Evolutionary conservation across 345 rosid species (phyloP).

Genomic region (Citrus trifoliata): DNA sequence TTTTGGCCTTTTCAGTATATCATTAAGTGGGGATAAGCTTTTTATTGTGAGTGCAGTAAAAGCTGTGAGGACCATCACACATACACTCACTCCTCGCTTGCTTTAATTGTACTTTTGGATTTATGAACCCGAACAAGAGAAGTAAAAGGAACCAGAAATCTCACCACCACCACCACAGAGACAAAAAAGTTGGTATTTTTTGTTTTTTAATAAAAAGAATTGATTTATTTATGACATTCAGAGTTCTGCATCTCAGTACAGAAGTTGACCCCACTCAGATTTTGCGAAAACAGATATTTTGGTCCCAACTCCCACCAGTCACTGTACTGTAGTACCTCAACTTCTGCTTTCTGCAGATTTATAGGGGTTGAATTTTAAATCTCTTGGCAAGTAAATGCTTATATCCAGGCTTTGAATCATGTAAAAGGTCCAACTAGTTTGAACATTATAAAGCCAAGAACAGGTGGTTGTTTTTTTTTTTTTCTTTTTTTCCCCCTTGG

Average conservation of each 20-base stretch:
- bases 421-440: background rate
- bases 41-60: conserved; percentile 33
- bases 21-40: conserved; percentile 20
- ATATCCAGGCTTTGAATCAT: background rate
- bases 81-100: background rate
- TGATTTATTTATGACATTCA: background rate
- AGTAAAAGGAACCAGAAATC: background rate
- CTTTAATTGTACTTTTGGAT: conserved; percentile 7
- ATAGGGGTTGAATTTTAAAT: background rate
- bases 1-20: background rate
- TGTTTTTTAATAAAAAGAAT: background rate
- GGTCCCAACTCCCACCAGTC: background rate
- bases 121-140: background rate
- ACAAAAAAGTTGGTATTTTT: background rate
- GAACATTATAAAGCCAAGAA: background rate
- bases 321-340: background rate
- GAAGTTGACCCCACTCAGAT: background rate
- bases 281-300: background rate
- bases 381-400: background rate
- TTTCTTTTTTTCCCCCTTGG: background rate
- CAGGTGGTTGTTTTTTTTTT: background rate
- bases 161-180: background rate
- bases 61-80: conserved; percentile 28
- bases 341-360: background rate
- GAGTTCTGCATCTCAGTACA: background rate